A percentile compares a stretch with the other conserved stretches of the same genome.
Evolutionary conservation across 2,329 filamentous ascomycete species (phyloP).

Genomic region (Aspergillus ruber): DNA sequence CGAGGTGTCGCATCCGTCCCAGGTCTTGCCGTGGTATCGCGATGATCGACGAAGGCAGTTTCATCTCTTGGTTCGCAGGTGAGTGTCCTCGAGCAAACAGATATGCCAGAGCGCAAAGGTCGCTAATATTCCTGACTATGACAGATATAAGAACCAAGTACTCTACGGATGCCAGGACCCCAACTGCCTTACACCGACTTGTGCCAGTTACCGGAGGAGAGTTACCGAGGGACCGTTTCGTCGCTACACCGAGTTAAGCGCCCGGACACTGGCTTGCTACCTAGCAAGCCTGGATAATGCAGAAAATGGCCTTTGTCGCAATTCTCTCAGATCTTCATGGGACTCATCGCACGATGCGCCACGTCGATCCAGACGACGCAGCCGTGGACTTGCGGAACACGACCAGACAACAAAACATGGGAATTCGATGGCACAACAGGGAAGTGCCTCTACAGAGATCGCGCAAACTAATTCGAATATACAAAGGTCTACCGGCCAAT

Average conservation of each 20-base stretch:
- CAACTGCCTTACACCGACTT: constrained; percentile 67
- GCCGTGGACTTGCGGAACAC: constrained; percentile 18
- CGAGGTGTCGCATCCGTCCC: constrained; percentile 30
- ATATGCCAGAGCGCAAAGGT: neutral
- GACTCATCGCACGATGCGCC: constrained; percentile 22
- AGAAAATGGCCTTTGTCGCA: constrained; percentile 60
- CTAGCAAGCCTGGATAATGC: constrained; percentile 75
- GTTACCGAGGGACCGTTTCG: constrained; percentile 63
- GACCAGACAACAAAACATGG: neutral
- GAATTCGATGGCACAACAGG: neutral
- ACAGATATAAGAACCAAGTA: constrained; percentile 73
- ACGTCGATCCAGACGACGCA: constrained; percentile 26
- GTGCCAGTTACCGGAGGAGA: constrained; percentile 69
- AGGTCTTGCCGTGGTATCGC: constrained; percentile 32
- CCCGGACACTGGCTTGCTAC: constrained; percentile 71
- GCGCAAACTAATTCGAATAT: neutral
- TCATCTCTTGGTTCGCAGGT: constrained; percentile 64
- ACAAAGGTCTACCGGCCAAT: constrained; percentile 14
- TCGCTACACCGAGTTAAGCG: constrained; percentile 73
- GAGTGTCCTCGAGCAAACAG: constrained; percentile 18
- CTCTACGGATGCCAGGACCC: constrained; percentile 68
- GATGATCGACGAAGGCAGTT: constrained; percentile 37
- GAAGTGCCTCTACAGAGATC: too few species aligned
- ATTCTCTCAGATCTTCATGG: constrained; percentile 26
- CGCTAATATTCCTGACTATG: neutral